Evolutionary conservation across 345 rosid genomes (phyloP).

Genomic region (Brassica cretica): DNA sequence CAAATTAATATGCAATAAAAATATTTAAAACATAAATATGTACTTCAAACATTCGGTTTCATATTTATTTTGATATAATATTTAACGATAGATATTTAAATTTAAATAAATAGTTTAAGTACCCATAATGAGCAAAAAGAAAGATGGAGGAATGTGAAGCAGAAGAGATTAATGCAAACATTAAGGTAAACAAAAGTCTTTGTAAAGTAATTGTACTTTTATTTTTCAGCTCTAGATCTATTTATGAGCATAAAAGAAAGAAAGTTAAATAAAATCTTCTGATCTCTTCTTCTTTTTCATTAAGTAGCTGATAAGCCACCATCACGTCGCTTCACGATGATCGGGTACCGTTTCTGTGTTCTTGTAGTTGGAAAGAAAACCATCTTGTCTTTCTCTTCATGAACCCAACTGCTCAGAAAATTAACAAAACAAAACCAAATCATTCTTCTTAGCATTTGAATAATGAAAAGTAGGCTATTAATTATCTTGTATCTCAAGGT

Average conservation of each 20-base stretch:
- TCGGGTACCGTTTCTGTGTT: constrained; percentile 87
- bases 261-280: constrained; percentile 18
- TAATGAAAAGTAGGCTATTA: not conserved
- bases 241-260: constrained; percentile 8
- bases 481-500: not conserved
- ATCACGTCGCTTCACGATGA: constrained; percentile 56
- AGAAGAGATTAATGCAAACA: constrained; percentile 12
- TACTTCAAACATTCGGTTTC: too few species aligned
- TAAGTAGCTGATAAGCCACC: constrained; percentile 26
- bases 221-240: constrained; percentile 15
- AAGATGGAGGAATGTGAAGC: not conserved
- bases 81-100: too few species aligned
- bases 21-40: too few species aligned
- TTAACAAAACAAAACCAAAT: not conserved
- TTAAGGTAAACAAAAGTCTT: constrained; percentile 27
- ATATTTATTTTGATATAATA: too few species aligned
- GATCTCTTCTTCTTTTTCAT: not conserved
- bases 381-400: constrained; percentile 81
- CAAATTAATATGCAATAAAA: too few species aligned
- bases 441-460: not conserved
- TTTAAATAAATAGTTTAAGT: too few species aligned
- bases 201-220: constrained; percentile 20
- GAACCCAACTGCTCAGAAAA: constrained; percentile 67
- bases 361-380: constrained; percentile 95
- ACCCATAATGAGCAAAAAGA: too few species aligned